These are phyloP conservation scores for Edaphochlamys debaryana DNA, from an alignment of 139 green algal species.

Conservation along the genomic window DNA sequence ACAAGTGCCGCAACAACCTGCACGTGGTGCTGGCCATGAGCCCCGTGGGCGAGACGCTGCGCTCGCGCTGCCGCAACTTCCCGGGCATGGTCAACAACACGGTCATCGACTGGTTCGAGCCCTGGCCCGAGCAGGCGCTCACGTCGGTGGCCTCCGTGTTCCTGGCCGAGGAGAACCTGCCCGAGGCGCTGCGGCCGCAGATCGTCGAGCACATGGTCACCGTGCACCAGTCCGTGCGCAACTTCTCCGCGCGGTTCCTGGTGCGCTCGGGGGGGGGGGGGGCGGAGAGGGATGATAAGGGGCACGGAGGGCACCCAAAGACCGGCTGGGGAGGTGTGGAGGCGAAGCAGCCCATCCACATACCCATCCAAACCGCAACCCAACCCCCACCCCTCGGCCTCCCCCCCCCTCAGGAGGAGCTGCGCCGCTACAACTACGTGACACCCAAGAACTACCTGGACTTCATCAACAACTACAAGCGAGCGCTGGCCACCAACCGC, in stretches of 20 bases:
- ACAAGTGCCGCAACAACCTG: constrained; percentile 84
- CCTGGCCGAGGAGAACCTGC: constrained; percentile 73
- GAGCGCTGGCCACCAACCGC: constrained; percentile 63
- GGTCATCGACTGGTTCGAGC: constrained; percentile 94
- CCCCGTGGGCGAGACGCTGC: constrained; percentile 80
- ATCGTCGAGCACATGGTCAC: constrained; percentile 90
- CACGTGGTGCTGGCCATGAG: constrained; percentile 88
- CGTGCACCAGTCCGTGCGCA: constrained; percentile 84
- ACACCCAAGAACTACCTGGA: constrained; percentile 97
- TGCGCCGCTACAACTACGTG: constrained; percentile 89
- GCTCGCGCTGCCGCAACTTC: constrained; percentile 87
- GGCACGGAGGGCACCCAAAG: not conserved
- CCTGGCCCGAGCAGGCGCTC: constrained; percentile 84
- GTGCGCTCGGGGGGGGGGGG: not conserved
- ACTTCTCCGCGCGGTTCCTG: constrained; percentile 69
- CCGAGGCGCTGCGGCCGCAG: constrained; percentile 50
- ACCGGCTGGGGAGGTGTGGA: not conserved
- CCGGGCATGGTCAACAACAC: constrained; percentile 91
- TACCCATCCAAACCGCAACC: too few species aligned
- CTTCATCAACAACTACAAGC: constrained; percentile 90
- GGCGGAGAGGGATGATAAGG: not conserved
- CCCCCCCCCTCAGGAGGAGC: constrained; percentile 59
- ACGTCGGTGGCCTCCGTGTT: constrained; percentile 84
- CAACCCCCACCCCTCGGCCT: too few species aligned
- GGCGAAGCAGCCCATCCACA: too few species aligned